A percentile compares a stretch with the other conserved stretches of the same genome.
Conservation (phyloP, 2,329 filamentous ascomycete species). For the Teratosphaeria pseudoeucalypti region DNA sequence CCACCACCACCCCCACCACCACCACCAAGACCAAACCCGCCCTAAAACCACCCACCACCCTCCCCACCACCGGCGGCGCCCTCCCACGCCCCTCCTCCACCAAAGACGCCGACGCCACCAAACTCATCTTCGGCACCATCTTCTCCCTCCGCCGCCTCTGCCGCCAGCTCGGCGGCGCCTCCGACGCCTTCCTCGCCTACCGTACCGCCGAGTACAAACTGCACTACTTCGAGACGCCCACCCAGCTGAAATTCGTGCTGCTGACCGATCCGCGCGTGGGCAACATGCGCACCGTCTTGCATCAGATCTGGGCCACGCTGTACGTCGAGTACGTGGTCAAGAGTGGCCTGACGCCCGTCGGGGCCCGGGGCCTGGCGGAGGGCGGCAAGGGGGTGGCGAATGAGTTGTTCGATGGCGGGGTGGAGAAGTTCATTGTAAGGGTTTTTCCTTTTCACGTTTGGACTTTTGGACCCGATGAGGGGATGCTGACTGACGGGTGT, state of each 20-base stretch:
- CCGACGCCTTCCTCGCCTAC: slow-evolving; percentile 87
- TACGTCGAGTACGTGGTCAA: slow-evolving; percentile 86
- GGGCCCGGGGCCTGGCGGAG: slow-evolving; percentile 44
- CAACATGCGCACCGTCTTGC: slow-evolving; percentile 86
- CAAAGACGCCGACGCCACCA: slow-evolving; percentile 65
- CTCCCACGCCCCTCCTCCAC: neutral
- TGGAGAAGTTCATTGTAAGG: slow-evolving; percentile 65
- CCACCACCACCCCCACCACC: slow-evolving; percentile 34
- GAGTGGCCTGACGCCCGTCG: slow-evolving; percentile 51
- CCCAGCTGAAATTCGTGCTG: slow-evolving; percentile 88
- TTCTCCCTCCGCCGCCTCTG: slow-evolving; percentile 96
- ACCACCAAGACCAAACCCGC: slow-evolving; percentile 37
- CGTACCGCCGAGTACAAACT: slow-evolving; percentile 93
- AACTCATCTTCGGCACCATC: slow-evolving; percentile 92
- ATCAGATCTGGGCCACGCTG: slow-evolving; percentile 97
- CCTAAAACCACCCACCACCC: slow-evolving; percentile 26
- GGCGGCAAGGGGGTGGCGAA: slow-evolving; percentile 45
- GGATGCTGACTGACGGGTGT: too few species aligned
- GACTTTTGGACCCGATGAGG: neutral
- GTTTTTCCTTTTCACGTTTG: neutral
- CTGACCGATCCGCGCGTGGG: slow-evolving; percentile 80
- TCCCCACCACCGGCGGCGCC: neutral
- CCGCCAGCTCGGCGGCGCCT: slow-evolving; percentile 83
- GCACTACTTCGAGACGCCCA: slow-evolving; percentile 94
- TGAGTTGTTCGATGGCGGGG: slow-evolving; percentile 52